Percentiles rank a stretch among this genome's conserved stretches.
Conservation (phyloP, 2,329 filamentous ascomycete species). For the Pseudofabraea citricarpa region DNA sequence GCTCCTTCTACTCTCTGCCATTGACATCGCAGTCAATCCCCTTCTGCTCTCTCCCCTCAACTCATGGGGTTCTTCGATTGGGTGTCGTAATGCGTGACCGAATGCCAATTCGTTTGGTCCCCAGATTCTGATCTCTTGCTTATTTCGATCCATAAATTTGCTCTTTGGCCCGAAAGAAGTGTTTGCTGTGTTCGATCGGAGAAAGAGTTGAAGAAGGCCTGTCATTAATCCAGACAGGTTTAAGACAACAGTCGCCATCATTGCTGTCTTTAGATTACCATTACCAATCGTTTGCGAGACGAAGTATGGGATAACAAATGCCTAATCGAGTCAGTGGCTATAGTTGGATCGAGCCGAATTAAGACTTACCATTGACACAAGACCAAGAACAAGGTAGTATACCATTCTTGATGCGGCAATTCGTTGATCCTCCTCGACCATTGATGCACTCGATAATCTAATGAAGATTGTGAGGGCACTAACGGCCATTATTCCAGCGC, state of each 20-base stretch:
- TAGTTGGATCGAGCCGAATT: constrained; percentile 5
- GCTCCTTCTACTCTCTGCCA: constrained; percentile 15
- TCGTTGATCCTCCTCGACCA: constrained; percentile 54
- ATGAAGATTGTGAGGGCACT: constrained; percentile 50
- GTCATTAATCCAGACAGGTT: constrained; percentile 63
- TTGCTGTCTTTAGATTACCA: constrained; percentile 46
- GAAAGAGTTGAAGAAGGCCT: constrained; percentile 61
- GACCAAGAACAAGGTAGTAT: constrained; percentile 53
- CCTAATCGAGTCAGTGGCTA: constrained; percentile 35
- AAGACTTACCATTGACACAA: constrained; percentile 51
- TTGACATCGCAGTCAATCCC: neutral
- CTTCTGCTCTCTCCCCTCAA: neutral
- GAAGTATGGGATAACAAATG: constrained; percentile 60
- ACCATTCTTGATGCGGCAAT: constrained; percentile 65
- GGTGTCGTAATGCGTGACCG: constrained; percentile 1
- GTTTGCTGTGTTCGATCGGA: constrained; percentile 57
- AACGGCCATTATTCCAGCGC: constrained; percentile 45
- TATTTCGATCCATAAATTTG: constrained; percentile 41
- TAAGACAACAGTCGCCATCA: constrained; percentile 60
- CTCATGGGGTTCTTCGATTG: neutral
- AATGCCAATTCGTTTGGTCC: constrained; percentile 33
- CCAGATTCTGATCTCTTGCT: constrained; percentile 43
- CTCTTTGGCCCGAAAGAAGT: constrained; percentile 46
- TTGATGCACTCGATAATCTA: constrained; percentile 48
- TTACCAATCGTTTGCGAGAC: constrained; percentile 46